phyloP scores from a whole-genome alignment of 2,329 filamentous ascomycete species.

The Pseudogymnoascus sp. region DNA sequence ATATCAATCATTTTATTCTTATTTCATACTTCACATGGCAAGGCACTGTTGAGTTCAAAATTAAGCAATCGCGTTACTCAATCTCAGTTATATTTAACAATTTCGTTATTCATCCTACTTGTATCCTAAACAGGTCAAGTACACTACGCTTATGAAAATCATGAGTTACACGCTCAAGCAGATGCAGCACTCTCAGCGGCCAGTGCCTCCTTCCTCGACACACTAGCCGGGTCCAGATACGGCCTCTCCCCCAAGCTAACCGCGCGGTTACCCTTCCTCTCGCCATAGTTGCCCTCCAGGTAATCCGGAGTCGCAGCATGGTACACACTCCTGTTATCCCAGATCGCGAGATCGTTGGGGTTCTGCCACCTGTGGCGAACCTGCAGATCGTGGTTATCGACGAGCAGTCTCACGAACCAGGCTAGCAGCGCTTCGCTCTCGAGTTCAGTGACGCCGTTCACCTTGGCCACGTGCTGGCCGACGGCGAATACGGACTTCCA shows the following conservation, averaged over 20 bases:
- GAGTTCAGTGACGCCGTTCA: conserved; percentile 42
- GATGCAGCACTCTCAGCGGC: conserved; percentile 10
- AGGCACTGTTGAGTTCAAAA: background rate
- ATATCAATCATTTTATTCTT: background rate
- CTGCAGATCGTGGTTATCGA: conserved; percentile 50
- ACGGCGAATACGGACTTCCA: conserved; percentile 50
- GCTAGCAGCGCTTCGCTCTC: conserved; percentile 43
- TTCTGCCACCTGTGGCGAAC: conserved; percentile 34
- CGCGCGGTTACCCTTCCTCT: conserved; percentile 39
- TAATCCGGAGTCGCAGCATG: conserved; percentile 50
- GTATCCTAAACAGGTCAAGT: background rate
- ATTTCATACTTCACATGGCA: background rate
- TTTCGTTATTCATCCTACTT: background rate
- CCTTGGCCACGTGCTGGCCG: conserved; percentile 42
- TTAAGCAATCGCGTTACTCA: background rate
- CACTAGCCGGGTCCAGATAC: conserved; percentile 42
- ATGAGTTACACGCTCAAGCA: background rate
- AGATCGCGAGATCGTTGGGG: conserved; percentile 39
- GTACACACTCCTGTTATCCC: conserved; percentile 49
- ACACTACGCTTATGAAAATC: background rate
- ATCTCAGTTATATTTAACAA: background rate
- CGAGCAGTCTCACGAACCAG: conserved; percentile 45
- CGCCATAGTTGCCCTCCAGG: conserved; percentile 33
- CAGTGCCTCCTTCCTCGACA: conserved; percentile 36
- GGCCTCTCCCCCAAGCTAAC: conserved; percentile 45